These are phyloP conservation scores for Tausonia pullulans DNA, from an alignment of 1,284 basidiomycete genomes.

Conservation along the genomic window DNA sequence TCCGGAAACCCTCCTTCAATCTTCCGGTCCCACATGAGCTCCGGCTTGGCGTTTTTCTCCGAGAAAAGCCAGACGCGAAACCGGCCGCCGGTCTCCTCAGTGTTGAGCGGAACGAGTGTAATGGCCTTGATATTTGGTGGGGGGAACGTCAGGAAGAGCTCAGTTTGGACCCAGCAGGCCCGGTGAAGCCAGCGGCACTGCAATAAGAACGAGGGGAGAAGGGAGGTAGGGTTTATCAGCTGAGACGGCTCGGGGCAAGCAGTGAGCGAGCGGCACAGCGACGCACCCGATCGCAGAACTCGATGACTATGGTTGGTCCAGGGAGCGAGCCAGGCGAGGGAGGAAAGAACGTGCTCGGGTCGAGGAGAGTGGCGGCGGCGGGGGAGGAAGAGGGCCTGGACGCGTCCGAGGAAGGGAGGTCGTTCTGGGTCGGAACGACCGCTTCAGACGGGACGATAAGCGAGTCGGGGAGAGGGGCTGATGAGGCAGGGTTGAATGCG, in stretches of 20 bases:
- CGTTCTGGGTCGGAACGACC: too few relatives aligned
- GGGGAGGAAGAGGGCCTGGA: background rate
- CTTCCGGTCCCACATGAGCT: slow-evolving; percentile 36
- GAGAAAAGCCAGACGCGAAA: slow-evolving; percentile 72
- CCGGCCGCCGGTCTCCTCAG: slow-evolving; percentile 70
- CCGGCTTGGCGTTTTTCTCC: slow-evolving; percentile 27
- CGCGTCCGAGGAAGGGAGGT: too few relatives aligned
- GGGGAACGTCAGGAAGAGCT: slow-evolving; percentile 77
- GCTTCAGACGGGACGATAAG: too few relatives aligned
- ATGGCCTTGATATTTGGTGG: slow-evolving; percentile 55
- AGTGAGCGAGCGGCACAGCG: slow-evolving; percentile 7
- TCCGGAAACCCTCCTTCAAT: slow-evolving; percentile 84
- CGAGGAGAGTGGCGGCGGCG: slow-evolving; percentile 24
- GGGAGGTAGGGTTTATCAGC: background rate
- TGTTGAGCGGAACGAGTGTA: slow-evolving; percentile 58
- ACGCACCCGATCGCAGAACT: slow-evolving; percentile 75
- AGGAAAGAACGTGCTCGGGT: slow-evolving; percentile 49
- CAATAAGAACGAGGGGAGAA: slow-evolving; percentile 15
- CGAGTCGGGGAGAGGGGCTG: too few relatives aligned
- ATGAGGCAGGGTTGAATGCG: too few relatives aligned
- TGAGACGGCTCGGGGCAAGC: background rate
- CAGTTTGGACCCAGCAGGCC: slow-evolving; percentile 78
- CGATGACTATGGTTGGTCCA: slow-evolving; percentile 43
- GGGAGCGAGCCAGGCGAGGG: slow-evolving; percentile 45
- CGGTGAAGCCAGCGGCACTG: slow-evolving; percentile 51